phyloP scores from a whole-genome alignment of 768 basidiomycete species.

The Boletus edulis region DNA sequence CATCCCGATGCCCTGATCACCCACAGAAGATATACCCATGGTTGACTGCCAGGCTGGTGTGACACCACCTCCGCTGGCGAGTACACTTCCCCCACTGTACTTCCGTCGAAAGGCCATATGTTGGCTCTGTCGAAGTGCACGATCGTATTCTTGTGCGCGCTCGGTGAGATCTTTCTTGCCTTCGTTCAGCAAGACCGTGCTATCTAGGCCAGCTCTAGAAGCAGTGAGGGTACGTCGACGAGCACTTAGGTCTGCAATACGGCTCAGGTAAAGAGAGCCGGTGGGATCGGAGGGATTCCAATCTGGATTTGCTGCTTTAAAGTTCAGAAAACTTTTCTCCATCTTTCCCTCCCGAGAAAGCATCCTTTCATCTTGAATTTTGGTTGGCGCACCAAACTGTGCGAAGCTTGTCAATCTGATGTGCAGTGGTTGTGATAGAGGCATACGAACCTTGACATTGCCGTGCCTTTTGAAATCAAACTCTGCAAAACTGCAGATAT shows the following conservation, averaged over 20 bases:
- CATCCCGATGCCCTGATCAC: constrained; percentile 41
- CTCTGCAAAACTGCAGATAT: constrained; percentile 97
- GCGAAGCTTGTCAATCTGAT: neutral
- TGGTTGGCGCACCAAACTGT: constrained; percentile 83
- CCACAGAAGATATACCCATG: constrained; percentile 43
- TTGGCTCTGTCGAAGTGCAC: constrained; percentile 70
- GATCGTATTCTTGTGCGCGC: constrained; percentile 72
- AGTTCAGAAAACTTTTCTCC: constrained; percentile 97
- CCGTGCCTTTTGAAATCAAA: constrained; percentile 97
- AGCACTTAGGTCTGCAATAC: constrained; percentile 70
- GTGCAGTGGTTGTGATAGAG: neutral
- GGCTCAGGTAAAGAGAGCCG: constrained; percentile 85
- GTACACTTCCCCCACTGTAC: constrained; percentile 26
- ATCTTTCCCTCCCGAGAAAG: constrained; percentile 94
- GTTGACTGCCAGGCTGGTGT: constrained; percentile 47
- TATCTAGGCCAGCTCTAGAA: constrained; percentile 28
- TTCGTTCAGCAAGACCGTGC: constrained; percentile 29
- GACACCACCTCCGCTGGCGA: constrained; percentile 44
- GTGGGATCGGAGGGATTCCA: constrained; percentile 93
- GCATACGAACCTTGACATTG: constrained; percentile 69
- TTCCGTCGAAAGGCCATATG: constrained; percentile 46
- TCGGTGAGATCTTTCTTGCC: constrained; percentile 42
- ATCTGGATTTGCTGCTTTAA: constrained; percentile 94
- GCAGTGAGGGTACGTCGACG: constrained; percentile 35
- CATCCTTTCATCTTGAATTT: constrained; percentile 67